Percentiles rank a stretch among this genome's conserved stretches.
Evolutionary conservation across 177 flowering plant species (phyloP).

Genomic region (Vitis hybrid): DNA sequence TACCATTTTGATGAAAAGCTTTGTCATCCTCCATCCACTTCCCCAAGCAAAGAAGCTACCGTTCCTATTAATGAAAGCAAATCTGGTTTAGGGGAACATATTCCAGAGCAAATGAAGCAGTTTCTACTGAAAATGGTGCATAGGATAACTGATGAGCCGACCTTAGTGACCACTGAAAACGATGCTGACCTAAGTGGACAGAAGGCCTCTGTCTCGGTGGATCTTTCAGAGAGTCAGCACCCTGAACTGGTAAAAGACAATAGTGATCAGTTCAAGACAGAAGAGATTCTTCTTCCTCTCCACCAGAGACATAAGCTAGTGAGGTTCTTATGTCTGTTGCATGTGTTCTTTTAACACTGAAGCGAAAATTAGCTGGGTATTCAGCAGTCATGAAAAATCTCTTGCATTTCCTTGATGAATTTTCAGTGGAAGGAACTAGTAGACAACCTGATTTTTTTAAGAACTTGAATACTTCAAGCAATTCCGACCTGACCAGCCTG

Average conservation of each 20-base stretch:
- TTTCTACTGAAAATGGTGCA: too few relatives aligned
- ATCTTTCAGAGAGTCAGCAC: slow-evolving; percentile 33
- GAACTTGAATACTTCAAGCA: slow-evolving; percentile 18
- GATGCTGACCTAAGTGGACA: slow-evolving; percentile 15
- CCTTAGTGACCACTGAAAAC: too few relatives aligned
- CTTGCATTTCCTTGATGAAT: slow-evolving; percentile 86
- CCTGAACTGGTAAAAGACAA: slow-evolving; percentile 42
- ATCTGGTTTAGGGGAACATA: too few relatives aligned
- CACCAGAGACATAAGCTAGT: slow-evolving; percentile 55
- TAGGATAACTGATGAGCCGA: too few relatives aligned
- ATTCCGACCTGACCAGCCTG: too few relatives aligned
- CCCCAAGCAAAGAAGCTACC: too few relatives aligned
- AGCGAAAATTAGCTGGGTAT: slow-evolving; percentile 84
- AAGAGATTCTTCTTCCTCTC: slow-evolving; percentile 45
- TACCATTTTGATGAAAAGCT: too few relatives aligned
- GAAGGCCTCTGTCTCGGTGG: slow-evolving; percentile 30
- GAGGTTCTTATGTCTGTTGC: slow-evolving; percentile 80
- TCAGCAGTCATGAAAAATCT: slow-evolving; percentile 73
- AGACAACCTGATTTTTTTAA: slow-evolving; percentile 68
- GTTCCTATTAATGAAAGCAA: too few relatives aligned
- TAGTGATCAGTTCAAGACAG: slow-evolving; percentile 46
- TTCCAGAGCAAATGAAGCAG: too few relatives aligned
- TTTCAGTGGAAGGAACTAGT: slow-evolving; percentile 91
- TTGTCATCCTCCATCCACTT: too few relatives aligned
- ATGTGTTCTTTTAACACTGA: slow-evolving; percentile 82